Evolutionary conservation across 2,329 filamentous ascomycete genomes (phyloP).

Genomic region (Penicillium sp.): DNA sequence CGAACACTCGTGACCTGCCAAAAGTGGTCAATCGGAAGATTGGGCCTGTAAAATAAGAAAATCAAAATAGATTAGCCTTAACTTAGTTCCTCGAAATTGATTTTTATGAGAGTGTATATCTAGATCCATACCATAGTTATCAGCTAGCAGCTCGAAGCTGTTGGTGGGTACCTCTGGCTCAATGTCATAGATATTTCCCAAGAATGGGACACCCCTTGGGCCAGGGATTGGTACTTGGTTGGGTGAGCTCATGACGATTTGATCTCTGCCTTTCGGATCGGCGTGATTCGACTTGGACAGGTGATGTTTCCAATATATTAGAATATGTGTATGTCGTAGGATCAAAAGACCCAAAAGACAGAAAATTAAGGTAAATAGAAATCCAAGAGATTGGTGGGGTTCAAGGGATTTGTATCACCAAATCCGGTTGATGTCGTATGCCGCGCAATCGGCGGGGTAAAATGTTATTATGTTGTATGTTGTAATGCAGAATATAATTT

Average conservation of each 20-base stretch:
- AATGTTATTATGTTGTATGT: neutral
- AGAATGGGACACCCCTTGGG: constrained; percentile 61
- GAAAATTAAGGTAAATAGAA: too few species aligned
- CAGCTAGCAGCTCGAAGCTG: constrained; percentile 58
- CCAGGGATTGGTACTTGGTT: constrained; percentile 55
- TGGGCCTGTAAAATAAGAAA: constrained; percentile 44
- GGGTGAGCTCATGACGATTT: constrained; percentile 17
- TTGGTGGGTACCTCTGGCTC: constrained; percentile 57
- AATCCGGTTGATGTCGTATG: neutral
- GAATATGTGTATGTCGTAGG: neutral
- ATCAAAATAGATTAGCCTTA: neutral
- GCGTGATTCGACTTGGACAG: neutral
- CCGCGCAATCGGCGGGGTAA: neutral
- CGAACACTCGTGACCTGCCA: constrained; percentile 48
- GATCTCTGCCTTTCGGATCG: neutral
- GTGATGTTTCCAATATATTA: neutral
- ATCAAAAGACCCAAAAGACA: neutral
- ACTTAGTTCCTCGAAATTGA: neutral
- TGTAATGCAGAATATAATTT: neutral
- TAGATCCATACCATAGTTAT: constrained; percentile 60
- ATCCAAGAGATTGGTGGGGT: neutral
- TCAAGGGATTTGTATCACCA: neutral
- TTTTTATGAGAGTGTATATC: neutral
- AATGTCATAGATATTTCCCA: constrained; percentile 66
- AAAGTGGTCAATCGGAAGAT: constrained; percentile 58